A percentile compares a stretch with the other conserved stretches of the same genome.
phyloP scores from a whole-genome alignment of 176 grass and related monocot species.

The Oryza australiensis region DNA sequence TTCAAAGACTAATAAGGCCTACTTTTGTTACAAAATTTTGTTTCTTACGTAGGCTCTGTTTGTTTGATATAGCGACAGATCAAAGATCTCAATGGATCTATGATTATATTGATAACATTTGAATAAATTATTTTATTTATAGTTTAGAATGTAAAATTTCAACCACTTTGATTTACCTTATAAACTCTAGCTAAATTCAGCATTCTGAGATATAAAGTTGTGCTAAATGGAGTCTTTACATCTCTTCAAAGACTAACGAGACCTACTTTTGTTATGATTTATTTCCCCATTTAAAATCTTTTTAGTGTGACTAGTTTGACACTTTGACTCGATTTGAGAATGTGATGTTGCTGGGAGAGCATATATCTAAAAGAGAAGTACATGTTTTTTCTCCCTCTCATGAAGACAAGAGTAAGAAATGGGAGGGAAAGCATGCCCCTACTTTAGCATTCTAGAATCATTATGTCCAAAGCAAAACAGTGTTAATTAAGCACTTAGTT shows the following conservation, averaged over 20 bases:
- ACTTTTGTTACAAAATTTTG: background rate
- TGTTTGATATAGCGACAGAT: too few relatives aligned
- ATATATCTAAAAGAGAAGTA: background rate
- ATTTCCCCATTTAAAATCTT: background rate
- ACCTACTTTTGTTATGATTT: background rate
- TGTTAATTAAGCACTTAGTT: background rate
- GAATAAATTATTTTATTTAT: too few relatives aligned
- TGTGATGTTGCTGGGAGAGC: background rate
- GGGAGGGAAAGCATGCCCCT: constrained; percentile 4
- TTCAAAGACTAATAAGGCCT: background rate
- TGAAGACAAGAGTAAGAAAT: constrained; percentile 35
- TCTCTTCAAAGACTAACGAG: background rate
- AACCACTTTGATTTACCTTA: too few relatives aligned
- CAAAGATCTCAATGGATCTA: too few relatives aligned
- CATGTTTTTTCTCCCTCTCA: background rate
- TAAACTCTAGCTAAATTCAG: too few relatives aligned
- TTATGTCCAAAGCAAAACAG: constrained; percentile 27
- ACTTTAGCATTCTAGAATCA: constrained; percentile 13
- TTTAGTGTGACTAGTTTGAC: background rate
- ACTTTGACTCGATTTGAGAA: background rate
- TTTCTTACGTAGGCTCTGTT: background rate
- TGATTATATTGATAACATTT: too few relatives aligned
- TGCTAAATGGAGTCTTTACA: too few relatives aligned
- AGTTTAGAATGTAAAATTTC: too few relatives aligned
- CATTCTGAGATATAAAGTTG: too few relatives aligned